phyloP scores from a whole-genome alignment of 2,329 filamentous ascomycete genomes.

The Neodidymelliopsis sp. region DNA sequence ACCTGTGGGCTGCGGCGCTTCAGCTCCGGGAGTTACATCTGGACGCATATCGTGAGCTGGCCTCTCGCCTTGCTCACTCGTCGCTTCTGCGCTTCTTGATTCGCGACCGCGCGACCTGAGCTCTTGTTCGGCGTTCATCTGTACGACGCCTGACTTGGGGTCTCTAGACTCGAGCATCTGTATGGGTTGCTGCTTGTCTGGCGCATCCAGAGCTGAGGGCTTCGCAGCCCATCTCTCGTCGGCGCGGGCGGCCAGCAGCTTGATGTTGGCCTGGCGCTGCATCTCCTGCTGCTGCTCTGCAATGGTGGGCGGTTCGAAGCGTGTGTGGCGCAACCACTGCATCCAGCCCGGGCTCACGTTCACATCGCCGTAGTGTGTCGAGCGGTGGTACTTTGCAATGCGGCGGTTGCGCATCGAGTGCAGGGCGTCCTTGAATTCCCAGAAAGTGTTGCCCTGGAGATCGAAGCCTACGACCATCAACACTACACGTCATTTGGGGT shows the following conservation, averaged over 20 bases:
- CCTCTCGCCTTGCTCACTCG: slow-evolving; percentile 8
- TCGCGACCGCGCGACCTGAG: not conserved
- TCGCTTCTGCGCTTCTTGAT: slow-evolving; percentile 26
- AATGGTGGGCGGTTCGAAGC: slow-evolving; percentile 62
- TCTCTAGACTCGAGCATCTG: slow-evolving; percentile 56
- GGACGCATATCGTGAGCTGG: slow-evolving; percentile 12
- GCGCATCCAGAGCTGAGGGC: slow-evolving; percentile 65
- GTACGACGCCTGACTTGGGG: slow-evolving; percentile 47
- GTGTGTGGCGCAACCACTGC: slow-evolving; percentile 71
- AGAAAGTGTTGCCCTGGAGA: slow-evolving; percentile 70
- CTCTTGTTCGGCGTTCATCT: slow-evolving; percentile 45
- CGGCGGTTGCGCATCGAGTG: slow-evolving; percentile 63
- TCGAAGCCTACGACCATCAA: slow-evolving; percentile 59
- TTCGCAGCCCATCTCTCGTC: slow-evolving; percentile 69
- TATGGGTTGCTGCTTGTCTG: slow-evolving; percentile 57
- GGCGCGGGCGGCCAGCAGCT: slow-evolving; percentile 65
- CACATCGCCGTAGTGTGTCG: slow-evolving; percentile 65
- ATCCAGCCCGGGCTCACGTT: slow-evolving; percentile 71
- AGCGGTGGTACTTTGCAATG: slow-evolving; percentile 64
- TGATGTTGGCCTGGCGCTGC: slow-evolving; percentile 64
- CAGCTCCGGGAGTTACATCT: slow-evolving; percentile 7
- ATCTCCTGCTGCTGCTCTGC: slow-evolving; percentile 67
- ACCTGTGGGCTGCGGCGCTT: slow-evolving; percentile 28
- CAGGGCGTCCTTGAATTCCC: slow-evolving; percentile 69
- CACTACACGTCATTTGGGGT: slow-evolving; percentile 16